Conservation (phyloP, 805 yeast genomes). For the Millerozyma acaciae region DNA sequence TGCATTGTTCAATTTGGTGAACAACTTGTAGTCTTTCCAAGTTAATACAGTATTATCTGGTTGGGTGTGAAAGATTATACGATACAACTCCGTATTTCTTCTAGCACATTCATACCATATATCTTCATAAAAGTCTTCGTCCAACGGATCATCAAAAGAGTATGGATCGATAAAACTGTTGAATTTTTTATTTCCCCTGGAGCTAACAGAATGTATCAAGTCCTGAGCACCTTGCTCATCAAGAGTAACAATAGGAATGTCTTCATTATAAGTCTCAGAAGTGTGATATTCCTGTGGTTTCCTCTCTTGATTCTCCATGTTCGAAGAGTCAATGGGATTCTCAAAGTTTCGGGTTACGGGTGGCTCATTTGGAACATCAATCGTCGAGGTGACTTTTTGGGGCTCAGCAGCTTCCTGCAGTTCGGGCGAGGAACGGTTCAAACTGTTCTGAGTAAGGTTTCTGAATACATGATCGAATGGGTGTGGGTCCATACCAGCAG, state of each 20-base stretch:
- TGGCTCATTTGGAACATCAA: conserved; percentile 5
- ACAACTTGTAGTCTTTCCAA: conserved; percentile 86
- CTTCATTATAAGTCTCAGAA: conserved; percentile 12
- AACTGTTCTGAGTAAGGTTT: background rate
- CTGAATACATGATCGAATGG: conserved; percentile 1
- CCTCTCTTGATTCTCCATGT: conserved; percentile 1
- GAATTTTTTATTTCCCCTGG: conserved; percentile 33
- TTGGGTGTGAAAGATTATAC: conserved; percentile 87
- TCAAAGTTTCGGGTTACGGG: conserved; percentile 1
- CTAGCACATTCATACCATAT: conserved; percentile 80
- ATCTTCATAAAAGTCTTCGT: conserved; percentile 78
- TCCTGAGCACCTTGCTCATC: conserved; percentile 41
- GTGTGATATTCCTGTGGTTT: conserved; percentile 3
- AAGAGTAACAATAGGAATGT: conserved; percentile 41
- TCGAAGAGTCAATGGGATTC: conserved; percentile 8
- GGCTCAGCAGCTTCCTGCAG: too few species aligned
- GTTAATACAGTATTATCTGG: conserved; percentile 89
- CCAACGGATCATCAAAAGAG: conserved; percentile 81
- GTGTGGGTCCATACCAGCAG: conserved; percentile 25
- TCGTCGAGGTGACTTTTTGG: conserved; percentile 9
- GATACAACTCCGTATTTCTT: conserved; percentile 74
- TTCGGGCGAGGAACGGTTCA: background rate
- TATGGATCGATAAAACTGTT: conserved; percentile 76
- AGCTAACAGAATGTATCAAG: conserved; percentile 33
- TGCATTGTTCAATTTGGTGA: conserved; percentile 54